Conservation (phyloP, 1,284 basidiomycete genomes). For the Kwoniella shivajii region DNA sequence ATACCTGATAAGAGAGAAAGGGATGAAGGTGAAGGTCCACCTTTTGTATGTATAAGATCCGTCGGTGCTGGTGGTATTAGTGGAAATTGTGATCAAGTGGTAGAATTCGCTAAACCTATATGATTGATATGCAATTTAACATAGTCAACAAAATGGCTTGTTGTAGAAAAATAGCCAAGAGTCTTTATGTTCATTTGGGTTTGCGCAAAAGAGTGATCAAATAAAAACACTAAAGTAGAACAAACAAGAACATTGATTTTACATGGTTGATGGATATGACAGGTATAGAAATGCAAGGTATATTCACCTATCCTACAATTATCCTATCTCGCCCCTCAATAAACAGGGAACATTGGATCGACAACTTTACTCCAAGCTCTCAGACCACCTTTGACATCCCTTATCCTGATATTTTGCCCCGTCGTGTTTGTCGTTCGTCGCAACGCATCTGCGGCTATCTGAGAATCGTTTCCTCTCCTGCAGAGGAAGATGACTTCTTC, state of each 20-base stretch:
- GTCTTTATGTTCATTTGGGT: too few species aligned
- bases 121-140: slow-evolving; percentile 17
- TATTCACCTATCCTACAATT: not conserved
- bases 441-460: slow-evolving; percentile 75
- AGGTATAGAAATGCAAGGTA: slow-evolving; percentile 4
- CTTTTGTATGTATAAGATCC: slow-evolving; percentile 46
- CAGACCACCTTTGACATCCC: slow-evolving; percentile 77
- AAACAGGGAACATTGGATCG: slow-evolving; percentile 73
- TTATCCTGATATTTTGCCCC: slow-evolving; percentile 52
- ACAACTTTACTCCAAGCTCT: slow-evolving; percentile 72
- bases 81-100: slow-evolving; percentile 33
- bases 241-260: too few species aligned
- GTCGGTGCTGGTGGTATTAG: slow-evolving; percentile 8
- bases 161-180: too few species aligned
- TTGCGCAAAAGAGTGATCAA: too few species aligned
- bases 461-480: slow-evolving; percentile 89
- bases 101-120: slow-evolving; percentile 34
- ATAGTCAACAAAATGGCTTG: too few species aligned
- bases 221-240: too few species aligned
- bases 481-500: slow-evolving; percentile 68
- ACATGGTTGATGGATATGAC: too few species aligned
- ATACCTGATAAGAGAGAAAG: slow-evolving; percentile 41
- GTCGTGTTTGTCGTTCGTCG: slow-evolving; percentile 23
- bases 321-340: slow-evolving; percentile 57
- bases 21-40: slow-evolving; percentile 52